phyloP scores from a whole-genome alignment of 805 yeast species.

The Lipomyces yamadae region DNA sequence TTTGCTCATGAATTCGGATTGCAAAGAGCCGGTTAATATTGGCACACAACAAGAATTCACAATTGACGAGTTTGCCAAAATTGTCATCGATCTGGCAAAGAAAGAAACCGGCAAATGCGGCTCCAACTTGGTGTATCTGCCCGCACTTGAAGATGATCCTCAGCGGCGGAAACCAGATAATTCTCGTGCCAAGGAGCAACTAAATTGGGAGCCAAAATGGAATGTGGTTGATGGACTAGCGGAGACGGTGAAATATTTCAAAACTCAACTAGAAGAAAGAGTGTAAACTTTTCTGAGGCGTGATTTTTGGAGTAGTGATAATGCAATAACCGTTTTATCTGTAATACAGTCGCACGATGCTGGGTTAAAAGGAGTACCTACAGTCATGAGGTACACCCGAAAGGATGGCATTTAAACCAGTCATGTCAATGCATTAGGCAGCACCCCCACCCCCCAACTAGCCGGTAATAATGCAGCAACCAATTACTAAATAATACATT shows the following conservation, averaged over 20 bases:
- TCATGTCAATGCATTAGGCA: background rate
- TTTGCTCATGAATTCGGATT: conserved; percentile 41
- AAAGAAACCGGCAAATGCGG: conserved; percentile 32
- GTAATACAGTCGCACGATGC: background rate
- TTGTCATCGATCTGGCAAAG: conserved; percentile 38
- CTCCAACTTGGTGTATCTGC: conserved; percentile 34
- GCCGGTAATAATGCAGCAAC: background rate
- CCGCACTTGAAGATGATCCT: conserved; percentile 41
- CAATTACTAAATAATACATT: background rate
- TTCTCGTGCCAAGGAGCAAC: conserved; percentile 34
- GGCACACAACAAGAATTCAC: conserved; percentile 42
- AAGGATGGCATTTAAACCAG: background rate
- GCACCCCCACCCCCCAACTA: background rate
- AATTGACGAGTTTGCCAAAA: conserved; percentile 39
- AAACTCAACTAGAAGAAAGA: conserved; percentile 32
- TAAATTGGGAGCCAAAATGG: conserved; percentile 42
- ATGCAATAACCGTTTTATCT: background rate
- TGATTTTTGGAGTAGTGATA: background rate
- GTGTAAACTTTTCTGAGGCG: background rate
- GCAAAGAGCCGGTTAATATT: conserved; percentile 40
- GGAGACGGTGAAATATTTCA: conserved; percentile 40
- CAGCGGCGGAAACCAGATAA: conserved; percentile 40
- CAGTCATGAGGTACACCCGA: background rate
- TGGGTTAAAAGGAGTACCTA: background rate
- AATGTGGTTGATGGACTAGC: conserved; percentile 37